Base-by-base conservation (phyloP, 768 basidiomycete species). In the Podaxis pistillaris region DNA sequence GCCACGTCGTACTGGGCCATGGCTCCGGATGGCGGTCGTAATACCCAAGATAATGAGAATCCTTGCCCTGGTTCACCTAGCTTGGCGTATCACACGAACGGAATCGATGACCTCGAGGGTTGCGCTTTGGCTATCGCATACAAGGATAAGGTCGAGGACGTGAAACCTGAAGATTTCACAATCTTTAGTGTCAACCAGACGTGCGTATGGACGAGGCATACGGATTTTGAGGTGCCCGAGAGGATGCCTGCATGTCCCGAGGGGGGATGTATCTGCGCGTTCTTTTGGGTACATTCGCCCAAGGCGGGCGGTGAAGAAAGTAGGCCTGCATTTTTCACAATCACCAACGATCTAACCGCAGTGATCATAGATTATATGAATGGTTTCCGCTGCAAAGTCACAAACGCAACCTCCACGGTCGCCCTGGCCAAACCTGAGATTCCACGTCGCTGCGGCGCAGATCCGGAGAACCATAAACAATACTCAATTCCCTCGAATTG, bases 101-200 rank as follows among this genome's bases (percentile, higher is more conserved):
- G 83, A 0, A 51, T 80, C 0, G 71, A 78, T 58, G 87, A 88
- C 66, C 71, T 86, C 38, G 81, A 78, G 55, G 87, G 88, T 11
- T 90, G 89, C 69, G 84, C 82, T 0, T 75, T 94, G 36, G 89
- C 84, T 0, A 92, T 94, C 65, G 83, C 88, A n/a, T 92, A 94
- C 76, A 86, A 89, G 71, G 82, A 73, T 65, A 78, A 91, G 66
- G 83, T 79, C 1, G 74, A 70, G 0, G 66, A 79, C 0, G 81
- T 93, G 6, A 72, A 85, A 67, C 89, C 89, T 0, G 82, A 79
- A 49, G 89, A 91, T 73, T 87, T 92, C 68, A 81, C 85, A 0
- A 76, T 92, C 11, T 91, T 92, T 72, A 88, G 85, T 61, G 82
- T 90, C 12, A 91, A 91, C 69, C 86, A 88, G 53, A 87, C 85